Evolutionary conservation across 495 filamentous ascomycete genomes (phyloP), one percentile per base, ranked within the genome.

Genomic region (Neurospora sp.): DNA sequence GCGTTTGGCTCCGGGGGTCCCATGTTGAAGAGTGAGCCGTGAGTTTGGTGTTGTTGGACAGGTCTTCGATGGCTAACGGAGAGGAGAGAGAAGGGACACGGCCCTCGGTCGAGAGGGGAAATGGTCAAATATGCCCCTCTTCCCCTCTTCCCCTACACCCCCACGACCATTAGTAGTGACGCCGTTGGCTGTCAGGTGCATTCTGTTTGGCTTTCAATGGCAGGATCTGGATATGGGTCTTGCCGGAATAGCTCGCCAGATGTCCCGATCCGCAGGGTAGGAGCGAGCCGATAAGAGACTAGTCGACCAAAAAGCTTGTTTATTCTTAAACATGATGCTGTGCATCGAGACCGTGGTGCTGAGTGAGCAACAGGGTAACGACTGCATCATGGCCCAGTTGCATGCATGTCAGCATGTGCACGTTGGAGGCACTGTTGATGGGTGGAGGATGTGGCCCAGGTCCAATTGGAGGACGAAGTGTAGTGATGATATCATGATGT

Each of bases 1-100:
- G 76, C 76, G 41, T 78, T 59, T 6, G 76, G 76, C 41, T 78
- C 76, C 1, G 74, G 4, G 18, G 76, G 76, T 3, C 72, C 70
- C 76, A 78, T 78, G 27, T 27, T 74, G 22, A 7, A 72, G 40
- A 70, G 59, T 69, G 69, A 40, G 37, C 61, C 61, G 12, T 35
- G 27, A 37, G 22, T 65, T 65, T 6, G 12, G 27, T 61, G 12
- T 35, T 61, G 53, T 27, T 37, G 53, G 53, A 31, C 27, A 16
- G 53, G 22, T 22, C n/a, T 10, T 3, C 4, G n/a, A 48, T 65
- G 14, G 27, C 53, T 65, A 65, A 53, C 12, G 53, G 53, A 61
- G 53, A 35, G 14, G 48, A 35, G 27, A 65, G 27, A 65, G 53
- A 65, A 65, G 53, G 31, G 27, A 65, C 27, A 65, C 48, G 22